Evolutionary conservation across 2,329 filamentous ascomycete species (phyloP), one percentile per base, ranked within the genome.

Genomic region (Pseudogymnoascus sp.): DNA sequence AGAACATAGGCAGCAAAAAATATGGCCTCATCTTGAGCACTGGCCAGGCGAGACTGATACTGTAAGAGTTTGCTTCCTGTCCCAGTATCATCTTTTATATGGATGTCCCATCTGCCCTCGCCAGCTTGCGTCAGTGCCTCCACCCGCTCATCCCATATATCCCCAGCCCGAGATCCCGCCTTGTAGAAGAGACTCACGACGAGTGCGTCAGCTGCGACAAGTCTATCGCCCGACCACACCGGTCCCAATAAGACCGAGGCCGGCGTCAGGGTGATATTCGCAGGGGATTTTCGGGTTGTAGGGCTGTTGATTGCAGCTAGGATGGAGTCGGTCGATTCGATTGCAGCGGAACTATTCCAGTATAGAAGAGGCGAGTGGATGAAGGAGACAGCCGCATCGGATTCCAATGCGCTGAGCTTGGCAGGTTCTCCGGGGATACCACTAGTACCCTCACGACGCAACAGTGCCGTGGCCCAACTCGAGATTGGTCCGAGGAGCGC

Each of bases 311-410:
- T 78, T 9, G 80, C 82, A 6, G 68, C 66, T 4, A 82, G 67
- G 2, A 81, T 67, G 64, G 82, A 71, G 5, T 60, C 28, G 67
- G 82, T 80, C 7, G 68, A 65, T 19, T 78, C 73, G 28, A 82
- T 72, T 35, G 62, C 41, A 2, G 71, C 71, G 12, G 70, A 82
- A 66, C 78, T 80, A 67, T 81, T 77, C 79, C 80, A 82, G 69
- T 80, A 82, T 74, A 82, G 77, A 65, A 82, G 69, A 2, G 80
- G 80, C 49, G 80, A 82, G 63, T 82, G 80, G 68, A 77, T 78
- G 11, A 78, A 78, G 59, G 62, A 63, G 14, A 59, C 63, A 11
- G 59, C 41, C 11, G 19, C 28, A 33, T 58, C 23, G 28, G 52
- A 58, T 58, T 58, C 35, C 22, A 38, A 33, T 8, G 6, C 52